Conservation (phyloP, 2,329 filamentous ascomycete species). For the Colletotrichum sidae region DNA sequence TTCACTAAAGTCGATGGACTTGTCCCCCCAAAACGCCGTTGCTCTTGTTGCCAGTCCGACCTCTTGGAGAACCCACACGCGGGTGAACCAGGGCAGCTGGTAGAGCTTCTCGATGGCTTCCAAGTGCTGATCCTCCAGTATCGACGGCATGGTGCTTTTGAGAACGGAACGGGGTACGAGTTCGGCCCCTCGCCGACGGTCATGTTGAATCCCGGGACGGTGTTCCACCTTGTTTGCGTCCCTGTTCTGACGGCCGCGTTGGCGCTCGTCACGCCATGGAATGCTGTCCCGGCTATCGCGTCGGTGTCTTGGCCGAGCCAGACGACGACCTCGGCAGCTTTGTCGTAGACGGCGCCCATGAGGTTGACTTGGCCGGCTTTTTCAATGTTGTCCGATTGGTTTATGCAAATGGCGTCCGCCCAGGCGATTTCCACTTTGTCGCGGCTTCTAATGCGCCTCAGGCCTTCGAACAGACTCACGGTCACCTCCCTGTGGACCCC, state of each 20-base stretch:
- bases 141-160: not conserved
- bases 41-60: conserved; percentile 6
- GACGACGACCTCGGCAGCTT: conserved; percentile 39
- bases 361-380: conserved; percentile 39
- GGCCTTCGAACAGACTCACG: conserved; percentile 1
- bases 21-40: conserved; percentile 3
- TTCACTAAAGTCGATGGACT: conserved; percentile 7
- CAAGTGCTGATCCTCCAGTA: not conserved
- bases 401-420: conserved; percentile 43
- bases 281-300: not conserved
- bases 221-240: not conserved
- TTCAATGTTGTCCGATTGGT: conserved; percentile 39
- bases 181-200: not conserved
- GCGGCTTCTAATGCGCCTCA: not conserved
- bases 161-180: not conserved
- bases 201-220: not conserved
- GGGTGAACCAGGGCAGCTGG: conserved; percentile 4
- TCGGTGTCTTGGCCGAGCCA: conserved; percentile 35
- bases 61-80: conserved; percentile 5
- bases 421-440: conserved; percentile 35
- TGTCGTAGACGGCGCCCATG: conserved; percentile 41
- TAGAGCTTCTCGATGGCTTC: not conserved
- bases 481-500: not conserved
- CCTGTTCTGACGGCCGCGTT: not conserved
- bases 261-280: not conserved